Conservation (phyloP, 176 grass and related monocot genomes). For the Oryza brachyantha region DNA sequence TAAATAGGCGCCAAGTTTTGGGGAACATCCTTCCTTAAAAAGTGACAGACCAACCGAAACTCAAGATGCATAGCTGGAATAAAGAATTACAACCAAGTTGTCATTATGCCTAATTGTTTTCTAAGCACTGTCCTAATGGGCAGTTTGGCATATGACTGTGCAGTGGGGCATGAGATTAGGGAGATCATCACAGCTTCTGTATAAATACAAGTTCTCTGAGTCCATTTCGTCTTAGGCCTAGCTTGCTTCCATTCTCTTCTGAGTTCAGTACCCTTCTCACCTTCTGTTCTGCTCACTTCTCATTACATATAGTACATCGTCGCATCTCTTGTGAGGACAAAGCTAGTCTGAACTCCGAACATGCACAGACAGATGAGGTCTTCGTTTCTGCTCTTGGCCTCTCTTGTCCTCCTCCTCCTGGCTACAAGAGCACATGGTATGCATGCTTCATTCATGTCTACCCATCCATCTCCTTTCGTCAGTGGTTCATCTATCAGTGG, state of each 20-base stretch:
- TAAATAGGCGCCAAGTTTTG: slow-evolving; percentile 42
- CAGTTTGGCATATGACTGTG: slow-evolving; percentile 48
- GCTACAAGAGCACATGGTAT: slow-evolving; percentile 62
- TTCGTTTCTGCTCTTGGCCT: slow-evolving; percentile 32
- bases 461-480: slow-evolving; percentile 2
- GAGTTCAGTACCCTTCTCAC: background rate
- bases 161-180: slow-evolving; percentile 6
- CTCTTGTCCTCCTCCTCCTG: slow-evolving; percentile 53
- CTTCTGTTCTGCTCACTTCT: slow-evolving; percentile 12
- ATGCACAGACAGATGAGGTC: slow-evolving; percentile 52
- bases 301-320: slow-evolving; percentile 19
- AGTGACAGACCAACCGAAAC: slow-evolving; percentile 49
- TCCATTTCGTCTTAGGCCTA: slow-evolving; percentile 13
- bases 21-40: slow-evolving; percentile 74
- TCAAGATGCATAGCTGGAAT: slow-evolving; percentile 9
- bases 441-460: background rate
- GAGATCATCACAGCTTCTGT: slow-evolving; percentile 28
- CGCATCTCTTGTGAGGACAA: background rate
- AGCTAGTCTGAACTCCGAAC: background rate
- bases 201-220: slow-evolving; percentile 39
- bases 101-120: slow-evolving; percentile 26
- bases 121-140: slow-evolving; percentile 13
- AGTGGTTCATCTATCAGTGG: background rate
- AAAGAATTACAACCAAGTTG: slow-evolving; percentile 21
- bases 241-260: slow-evolving; percentile 21